These are phyloP conservation scores for Yamadazyma friedrichii DNA, from an alignment of 1,139 yeast genomes.

Conservation along the genomic window DNA sequence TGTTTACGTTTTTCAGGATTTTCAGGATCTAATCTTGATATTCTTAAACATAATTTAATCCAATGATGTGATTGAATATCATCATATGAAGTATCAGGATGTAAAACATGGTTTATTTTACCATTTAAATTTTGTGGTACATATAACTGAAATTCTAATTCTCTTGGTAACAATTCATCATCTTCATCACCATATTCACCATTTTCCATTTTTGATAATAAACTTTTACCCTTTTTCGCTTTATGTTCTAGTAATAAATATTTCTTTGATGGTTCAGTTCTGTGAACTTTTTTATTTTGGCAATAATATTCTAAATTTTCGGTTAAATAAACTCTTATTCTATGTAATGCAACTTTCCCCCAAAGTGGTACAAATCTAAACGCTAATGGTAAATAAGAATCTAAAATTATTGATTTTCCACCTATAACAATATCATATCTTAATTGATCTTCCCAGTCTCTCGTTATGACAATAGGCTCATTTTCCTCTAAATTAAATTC, in stretches of 20 bases:
- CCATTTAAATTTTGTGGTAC: conserved; percentile 66
- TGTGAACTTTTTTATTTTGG: conserved; percentile 78
- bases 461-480: conserved; percentile 86
- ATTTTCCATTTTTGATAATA: conserved; percentile 31
- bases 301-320: conserved; percentile 92
- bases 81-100: conserved; percentile 79
- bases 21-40: conserved; percentile 62
- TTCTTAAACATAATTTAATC: conserved; percentile 81
- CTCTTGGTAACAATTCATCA: conserved; percentile 49
- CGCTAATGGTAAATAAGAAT: conserved; percentile 80
- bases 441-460: conserved; percentile 93
- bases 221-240: conserved; percentile 53
- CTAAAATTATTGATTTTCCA: conserved; percentile 81
- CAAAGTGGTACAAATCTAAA: conserved; percentile 76
- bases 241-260: conserved; percentile 76
- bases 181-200: conserved; percentile 30
- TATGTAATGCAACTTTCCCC: conserved; percentile 83
- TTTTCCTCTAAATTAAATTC: conserved; percentile 81
- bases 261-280: conserved; percentile 87
- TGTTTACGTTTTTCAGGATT: conserved; percentile 69
- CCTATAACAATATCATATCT: conserved; percentile 88
- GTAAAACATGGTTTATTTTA: conserved; percentile 46
- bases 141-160: conserved; percentile 78
- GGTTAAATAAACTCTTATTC: conserved; percentile 80
- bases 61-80: conserved; percentile 88